A percentile compares a stretch with the other conserved stretches of the same genome.
Conservation (phyloP, 2,329 filamentous ascomycete species). For the Diplodia sapinea region DNA sequence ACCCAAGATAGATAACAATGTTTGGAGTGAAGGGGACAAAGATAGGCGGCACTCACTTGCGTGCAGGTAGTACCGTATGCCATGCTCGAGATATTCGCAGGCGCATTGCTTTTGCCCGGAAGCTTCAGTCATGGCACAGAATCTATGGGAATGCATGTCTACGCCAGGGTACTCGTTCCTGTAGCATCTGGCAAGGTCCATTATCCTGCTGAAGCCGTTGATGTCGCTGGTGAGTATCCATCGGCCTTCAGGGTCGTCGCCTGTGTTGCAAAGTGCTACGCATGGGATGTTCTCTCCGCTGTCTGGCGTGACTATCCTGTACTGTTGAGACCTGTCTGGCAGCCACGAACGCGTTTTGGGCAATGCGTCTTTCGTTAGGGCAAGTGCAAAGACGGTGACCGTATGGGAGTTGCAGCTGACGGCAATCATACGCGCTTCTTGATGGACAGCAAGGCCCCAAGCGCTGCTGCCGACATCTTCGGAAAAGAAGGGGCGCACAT, state of each 20-base stretch:
- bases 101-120: not conserved
- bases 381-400: conserved; percentile 66
- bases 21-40: not conserved
- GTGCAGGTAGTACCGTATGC: conserved; percentile 11
- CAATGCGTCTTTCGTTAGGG: conserved; percentile 48
- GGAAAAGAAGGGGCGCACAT: conserved; percentile 67
- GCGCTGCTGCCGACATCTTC: conserved; percentile 79
- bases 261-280: conserved; percentile 64
- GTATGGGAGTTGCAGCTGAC: conserved; percentile 75
- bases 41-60: conserved; percentile 24
- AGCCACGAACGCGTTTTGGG: conserved; percentile 8
- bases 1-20: no score
- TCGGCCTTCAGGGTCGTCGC: conserved; percentile 59
- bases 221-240: conserved; percentile 66
- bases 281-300: conserved; percentile 60
- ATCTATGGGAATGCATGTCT: conserved; percentile 6
- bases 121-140: conserved; percentile 10
- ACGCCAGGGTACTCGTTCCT: not conserved
- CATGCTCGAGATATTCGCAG: conserved; percentile 11
- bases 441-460: conserved; percentile 88
- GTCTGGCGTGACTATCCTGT: conserved; percentile 9
- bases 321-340: conserved; percentile 13
- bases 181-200: conserved; percentile 49
- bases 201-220: conserved; percentile 55
- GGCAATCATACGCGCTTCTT: conserved; percentile 80